Evolutionary conservation across 75 land plant genomes (phyloP).

Genomic region (Larix kaempferi): DNA sequence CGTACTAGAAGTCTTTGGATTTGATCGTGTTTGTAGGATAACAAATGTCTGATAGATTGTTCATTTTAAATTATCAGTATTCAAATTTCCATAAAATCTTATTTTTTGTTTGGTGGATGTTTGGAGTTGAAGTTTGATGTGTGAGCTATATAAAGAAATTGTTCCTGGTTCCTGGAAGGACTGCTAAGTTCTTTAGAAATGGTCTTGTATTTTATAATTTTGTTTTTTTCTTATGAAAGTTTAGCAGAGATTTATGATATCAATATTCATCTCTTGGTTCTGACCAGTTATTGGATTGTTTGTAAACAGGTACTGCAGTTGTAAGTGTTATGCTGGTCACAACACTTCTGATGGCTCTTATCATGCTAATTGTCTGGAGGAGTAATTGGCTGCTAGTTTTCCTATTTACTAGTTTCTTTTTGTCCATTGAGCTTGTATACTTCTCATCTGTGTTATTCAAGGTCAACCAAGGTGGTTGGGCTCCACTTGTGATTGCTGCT

Average conservation of each 20-base stretch:
- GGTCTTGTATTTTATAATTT: background rate
- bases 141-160: no score
- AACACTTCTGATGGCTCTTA: slow-evolving; percentile 24
- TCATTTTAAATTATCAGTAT: background rate
- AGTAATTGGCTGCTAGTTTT: slow-evolving; percentile 15
- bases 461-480: slow-evolving; percentile 50
- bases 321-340: slow-evolving; percentile 47
- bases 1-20: background rate
- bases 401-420: slow-evolving; percentile 20
- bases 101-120: background rate
- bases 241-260: background rate
- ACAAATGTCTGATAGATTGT: no score
- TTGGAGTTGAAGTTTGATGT: background rate
- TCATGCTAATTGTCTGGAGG: slow-evolving; percentile 50
- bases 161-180: no score
- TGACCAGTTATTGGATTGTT: background rate
- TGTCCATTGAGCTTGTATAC: slow-evolving; percentile 42
- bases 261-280: background rate
- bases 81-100: background rate
- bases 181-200: background rate
- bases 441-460: slow-evolving; percentile 45
- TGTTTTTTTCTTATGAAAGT: background rate
- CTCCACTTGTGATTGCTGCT: slow-evolving; percentile 33
- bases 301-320: slow-evolving; percentile 30
- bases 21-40: no score